phyloP scores from a whole-genome alignment of 306 rosid genomes.

The Lathyrus oleraceus region DNA sequence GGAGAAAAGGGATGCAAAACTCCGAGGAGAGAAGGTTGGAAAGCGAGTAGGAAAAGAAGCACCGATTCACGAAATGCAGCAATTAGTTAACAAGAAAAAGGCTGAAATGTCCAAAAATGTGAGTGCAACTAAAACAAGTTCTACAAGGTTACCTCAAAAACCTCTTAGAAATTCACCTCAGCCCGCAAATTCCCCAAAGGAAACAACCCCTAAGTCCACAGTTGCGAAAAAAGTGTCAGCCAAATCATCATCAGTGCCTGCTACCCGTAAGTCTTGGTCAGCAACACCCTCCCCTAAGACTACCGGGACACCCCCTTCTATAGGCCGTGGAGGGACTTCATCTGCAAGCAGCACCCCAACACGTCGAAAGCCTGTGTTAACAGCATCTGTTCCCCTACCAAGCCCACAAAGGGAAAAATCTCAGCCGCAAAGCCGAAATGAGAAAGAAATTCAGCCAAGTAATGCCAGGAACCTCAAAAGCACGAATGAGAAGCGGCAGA shows the following conservation, averaged over 20 bases:
- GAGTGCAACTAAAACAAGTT: conserved; percentile 50
- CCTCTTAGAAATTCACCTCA: conserved; percentile 53
- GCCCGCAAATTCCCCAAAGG: conserved; percentile 56
- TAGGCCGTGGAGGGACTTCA: conserved; percentile 47
- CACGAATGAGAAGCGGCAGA: conserved; percentile 60
- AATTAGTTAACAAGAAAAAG: conserved; percentile 64
- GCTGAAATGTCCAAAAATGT: conserved; percentile 63
- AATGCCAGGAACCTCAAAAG: conserved; percentile 49
- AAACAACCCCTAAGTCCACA: conserved; percentile 55
- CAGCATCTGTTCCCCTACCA: conserved; percentile 52
- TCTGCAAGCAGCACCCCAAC: conserved; percentile 64
- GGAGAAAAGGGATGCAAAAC: conserved; percentile 88
- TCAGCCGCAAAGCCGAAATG: conserved; percentile 54
- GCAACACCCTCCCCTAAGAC: conserved; percentile 69
- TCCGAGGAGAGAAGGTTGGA: conserved; percentile 58
- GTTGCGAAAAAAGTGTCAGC: conserved; percentile 52
- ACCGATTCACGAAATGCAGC: conserved; percentile 66
- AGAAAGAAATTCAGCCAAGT: conserved; percentile 53
- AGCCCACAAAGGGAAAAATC: conserved; percentile 57
- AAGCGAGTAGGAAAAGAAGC: conserved; percentile 66
- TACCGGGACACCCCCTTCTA: conserved; percentile 63
- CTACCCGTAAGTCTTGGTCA: conserved; percentile 89
- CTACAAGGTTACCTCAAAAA: conserved; percentile 55
- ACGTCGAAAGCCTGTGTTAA: conserved; percentile 52
- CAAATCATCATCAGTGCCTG: conserved; percentile 64